phyloP scores from a whole-genome alignment of 257 asterid species.

The Henckelia pumila region DNA sequence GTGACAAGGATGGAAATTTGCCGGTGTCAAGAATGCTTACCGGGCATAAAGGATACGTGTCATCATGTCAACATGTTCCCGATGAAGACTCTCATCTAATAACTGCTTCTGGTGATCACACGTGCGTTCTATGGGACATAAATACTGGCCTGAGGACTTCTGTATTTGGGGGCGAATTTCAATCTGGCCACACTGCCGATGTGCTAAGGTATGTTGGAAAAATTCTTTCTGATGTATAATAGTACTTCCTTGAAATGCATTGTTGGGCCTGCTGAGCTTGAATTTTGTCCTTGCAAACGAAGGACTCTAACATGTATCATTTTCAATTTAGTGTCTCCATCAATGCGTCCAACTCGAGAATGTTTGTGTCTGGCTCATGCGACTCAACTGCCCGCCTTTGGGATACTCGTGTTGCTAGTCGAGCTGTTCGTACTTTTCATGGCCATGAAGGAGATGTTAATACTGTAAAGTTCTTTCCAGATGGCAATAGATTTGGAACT shows the following conservation, averaged over 20 bases:
- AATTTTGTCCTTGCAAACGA: not conserved
- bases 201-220: slow-evolving; percentile 57
- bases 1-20: slow-evolving; percentile 78
- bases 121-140: slow-evolving; percentile 96
- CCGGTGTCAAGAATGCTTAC: slow-evolving; percentile 81
- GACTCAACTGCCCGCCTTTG: slow-evolving; percentile 92
- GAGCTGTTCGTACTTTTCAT: slow-evolving; percentile 87
- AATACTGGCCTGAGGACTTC: slow-evolving; percentile 91
- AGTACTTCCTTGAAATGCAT: not conserved
- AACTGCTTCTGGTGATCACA: slow-evolving; percentile 95
- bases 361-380: slow-evolving; percentile 96
- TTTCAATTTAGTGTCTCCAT: slow-evolving; percentile 74
- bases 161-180: slow-evolving; percentile 96
- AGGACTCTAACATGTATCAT: slow-evolving; percentile 15
- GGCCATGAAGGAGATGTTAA: slow-evolving; percentile 94
- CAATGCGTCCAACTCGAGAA: slow-evolving; percentile 66
- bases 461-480: slow-evolving; percentile 91
- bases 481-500: slow-evolving; percentile 89
- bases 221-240: slow-evolving; percentile 16
- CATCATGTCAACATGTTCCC: slow-evolving; percentile 94
- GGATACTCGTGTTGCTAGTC: slow-evolving; percentile 99
- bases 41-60: slow-evolving; percentile 95
- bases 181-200: slow-evolving; percentile 93
- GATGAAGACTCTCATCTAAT: slow-evolving; percentile 85
- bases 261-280: slow-evolving; percentile 1